Percentiles rank a stretch among this genome's conserved stretches.
Conservation (phyloP, 1,284 basidiomycete genomes). For the Apiotrichum laibachii region DNA sequence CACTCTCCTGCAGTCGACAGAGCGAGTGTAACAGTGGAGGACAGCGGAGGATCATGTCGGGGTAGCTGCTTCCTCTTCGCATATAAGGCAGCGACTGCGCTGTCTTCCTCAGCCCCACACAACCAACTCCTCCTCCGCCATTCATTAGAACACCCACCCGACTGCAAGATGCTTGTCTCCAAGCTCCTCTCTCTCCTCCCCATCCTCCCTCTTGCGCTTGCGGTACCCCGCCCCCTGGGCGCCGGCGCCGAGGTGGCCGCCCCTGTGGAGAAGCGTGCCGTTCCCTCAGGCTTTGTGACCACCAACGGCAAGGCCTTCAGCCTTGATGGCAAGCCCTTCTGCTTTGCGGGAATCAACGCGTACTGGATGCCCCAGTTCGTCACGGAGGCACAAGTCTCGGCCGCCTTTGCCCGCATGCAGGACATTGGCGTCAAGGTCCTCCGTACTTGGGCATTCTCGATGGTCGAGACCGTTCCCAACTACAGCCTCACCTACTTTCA, state of each 20-base stretch:
- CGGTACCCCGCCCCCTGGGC: neutral
- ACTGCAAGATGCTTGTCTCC: neutral
- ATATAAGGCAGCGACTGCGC: too few relatives aligned
- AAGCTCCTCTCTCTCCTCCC: neutral
- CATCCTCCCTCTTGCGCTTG: neutral
- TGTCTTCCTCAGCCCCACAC: too few relatives aligned
- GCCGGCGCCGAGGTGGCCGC: neutral
- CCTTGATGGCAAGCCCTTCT: neutral
- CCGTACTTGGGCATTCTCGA: neutral
- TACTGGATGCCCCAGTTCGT: neutral
- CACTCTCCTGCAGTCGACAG: too few relatives aligned
- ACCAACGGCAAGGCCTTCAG: neutral
- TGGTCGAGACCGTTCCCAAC: neutral
- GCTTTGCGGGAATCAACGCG: neutral
- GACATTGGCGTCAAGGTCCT: neutral
- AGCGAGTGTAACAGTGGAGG: too few relatives aligned
- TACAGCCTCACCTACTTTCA: neutral
- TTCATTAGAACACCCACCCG: neutral
- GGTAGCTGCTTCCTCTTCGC: too few relatives aligned
- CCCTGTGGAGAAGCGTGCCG: neutral
- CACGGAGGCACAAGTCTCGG: neutral
- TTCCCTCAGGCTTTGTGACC: neutral
- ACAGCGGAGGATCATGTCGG: too few relatives aligned
- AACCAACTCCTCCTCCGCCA: neutral
- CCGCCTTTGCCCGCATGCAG: conserved; percentile 1